These are phyloP conservation scores for Chlorella vulgaris DNA, from an alignment of 139 green algal species.

Conservation along the genomic window DNA sequence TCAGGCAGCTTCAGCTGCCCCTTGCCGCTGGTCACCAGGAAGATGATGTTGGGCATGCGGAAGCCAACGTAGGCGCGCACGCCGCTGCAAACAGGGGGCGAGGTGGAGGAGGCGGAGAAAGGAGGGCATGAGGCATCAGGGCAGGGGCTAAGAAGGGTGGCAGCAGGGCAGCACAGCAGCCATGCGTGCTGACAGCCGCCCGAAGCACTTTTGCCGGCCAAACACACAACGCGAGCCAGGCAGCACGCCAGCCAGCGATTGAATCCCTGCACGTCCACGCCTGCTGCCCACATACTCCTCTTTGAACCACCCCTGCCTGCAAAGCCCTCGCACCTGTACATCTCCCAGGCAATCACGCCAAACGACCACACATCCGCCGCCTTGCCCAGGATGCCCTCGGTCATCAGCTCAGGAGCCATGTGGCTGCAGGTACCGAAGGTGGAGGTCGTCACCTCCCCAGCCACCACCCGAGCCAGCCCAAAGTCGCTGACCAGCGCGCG, in stretches of 20 bases:
- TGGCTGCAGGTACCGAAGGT: slow-evolving; percentile 65
- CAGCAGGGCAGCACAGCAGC: too few species aligned
- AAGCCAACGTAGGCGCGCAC: slow-evolving; percentile 18
- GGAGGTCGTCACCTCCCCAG: slow-evolving; percentile 31
- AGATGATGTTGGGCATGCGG: slow-evolving; percentile 26
- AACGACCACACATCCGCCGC: slow-evolving; percentile 52
- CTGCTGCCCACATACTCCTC: too few species aligned
- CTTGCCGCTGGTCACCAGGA: slow-evolving; percentile 20
- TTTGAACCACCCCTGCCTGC: too few species aligned
- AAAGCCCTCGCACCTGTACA: slow-evolving; percentile 42
- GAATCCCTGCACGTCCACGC: too few species aligned
- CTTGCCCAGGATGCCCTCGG: slow-evolving; percentile 30
- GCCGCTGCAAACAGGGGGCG: background rate
- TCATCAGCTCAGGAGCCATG: slow-evolving; percentile 77
- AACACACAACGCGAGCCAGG: too few species aligned
- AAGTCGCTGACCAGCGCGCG: slow-evolving; percentile 72
- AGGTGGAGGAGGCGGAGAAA: background rate
- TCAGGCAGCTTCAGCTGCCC: slow-evolving; percentile 9
- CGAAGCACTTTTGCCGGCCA: too few species aligned
- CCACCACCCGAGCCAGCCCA: slow-evolving; percentile 53
- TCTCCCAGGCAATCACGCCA: slow-evolving; percentile 63
- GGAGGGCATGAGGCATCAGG: background rate
- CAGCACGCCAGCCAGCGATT: too few species aligned
- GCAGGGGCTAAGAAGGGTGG: too few species aligned
- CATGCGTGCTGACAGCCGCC: too few species aligned